Base-by-base conservation (phyloP, 768 basidiomycete species). In the Lentinula raphanica region DNA sequence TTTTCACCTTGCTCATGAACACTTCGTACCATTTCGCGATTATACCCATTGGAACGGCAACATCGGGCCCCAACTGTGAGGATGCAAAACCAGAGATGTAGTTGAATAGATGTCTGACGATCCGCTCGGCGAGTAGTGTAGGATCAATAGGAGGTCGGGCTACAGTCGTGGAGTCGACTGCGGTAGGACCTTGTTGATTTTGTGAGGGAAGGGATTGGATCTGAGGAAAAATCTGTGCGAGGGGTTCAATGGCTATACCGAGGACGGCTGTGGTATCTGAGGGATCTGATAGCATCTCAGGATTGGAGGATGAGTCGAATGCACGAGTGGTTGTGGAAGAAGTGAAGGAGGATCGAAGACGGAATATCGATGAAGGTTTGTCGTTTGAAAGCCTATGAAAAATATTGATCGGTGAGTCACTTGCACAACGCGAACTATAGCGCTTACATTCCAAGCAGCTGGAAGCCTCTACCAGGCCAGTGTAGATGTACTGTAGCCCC, bases 341-440 rank as follows among this genome's bases (percentile, higher is more conserved):
- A 42, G 72, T 75, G 66, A 84, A 87, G 11, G 81, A 81, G 7
- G 87, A 85, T 3, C 86, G 82, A 23, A 93, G 76, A 23, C 92
- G 90, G 73, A 93, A 93, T 66, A 94, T 91, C 0, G 91, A 90
- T 11, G 90, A 92, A 0, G 92, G 92, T 67, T 93, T 93, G 31
- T 92, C 90, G 67, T 93, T 93, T 13, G 91, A 91, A 25, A 95
- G 78, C 85, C 92, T 94, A 62, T 58, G 40, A 54, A 46, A 36
- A 53, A 19, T n/a, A 3, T 49, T 29, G 19, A 15, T 36, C 4
- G 5, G 9, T 21, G 21, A 29, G 45, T 49, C 25, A 45, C 46
- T 49, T 15, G 17, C 28, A 21, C 2, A 36, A 32, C 17, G n/a
- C 0, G 23, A 46, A 38, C 40, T 19, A 58, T 19, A 29, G 27